Evolutionary conservation across 176 grass and related monocot genomes (phyloP).

Genomic region (Miscanthus lutarioriparius): DNA sequence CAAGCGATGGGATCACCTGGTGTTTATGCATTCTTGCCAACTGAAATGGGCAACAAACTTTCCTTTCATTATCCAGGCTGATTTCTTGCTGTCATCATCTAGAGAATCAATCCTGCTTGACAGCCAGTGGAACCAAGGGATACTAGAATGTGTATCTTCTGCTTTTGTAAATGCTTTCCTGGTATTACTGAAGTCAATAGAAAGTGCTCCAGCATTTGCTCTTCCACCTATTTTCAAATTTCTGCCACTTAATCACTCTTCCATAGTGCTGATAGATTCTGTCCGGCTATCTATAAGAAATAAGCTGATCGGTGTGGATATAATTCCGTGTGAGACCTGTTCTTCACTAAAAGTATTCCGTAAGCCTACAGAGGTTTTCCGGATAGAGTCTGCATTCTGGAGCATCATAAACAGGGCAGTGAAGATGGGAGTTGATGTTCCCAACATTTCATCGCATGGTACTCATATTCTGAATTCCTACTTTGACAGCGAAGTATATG

Average conservation of each 20-base stretch:
- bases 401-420: slow-evolving; percentile 37
- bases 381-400: slow-evolving; percentile 40
- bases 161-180: slow-evolving; percentile 56
- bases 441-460: slow-evolving; percentile 46
- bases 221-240: slow-evolving; percentile 56
- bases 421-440: slow-evolving; percentile 25
- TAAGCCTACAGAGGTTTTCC: slow-evolving; percentile 39
- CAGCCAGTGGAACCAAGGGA: slow-evolving; percentile 51
- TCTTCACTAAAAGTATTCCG: slow-evolving; percentile 27
- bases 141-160: slow-evolving; percentile 40
- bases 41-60: slow-evolving; percentile 55
- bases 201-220: slow-evolving; percentile 14
- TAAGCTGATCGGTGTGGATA: slow-evolving; percentile 25
- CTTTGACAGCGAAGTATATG: slow-evolving; percentile 41
- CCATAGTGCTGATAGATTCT: slow-evolving; percentile 27
- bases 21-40: slow-evolving; percentile 61
- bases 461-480: slow-evolving; percentile 45
- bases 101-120: slow-evolving; percentile 54
- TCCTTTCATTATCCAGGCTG: slow-evolving; percentile 62
- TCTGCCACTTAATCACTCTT: slow-evolving; percentile 35
- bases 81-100: slow-evolving; percentile 55
- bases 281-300: slow-evolving; percentile 42
- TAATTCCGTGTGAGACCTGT: slow-evolving; percentile 45
- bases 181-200: slow-evolving; percentile 30
- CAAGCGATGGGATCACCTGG: slow-evolving; percentile 28